Percentiles rank a stretch among this genome's conserved stretches.
These are phyloP conservation scores for Agaricus blazei DNA, from an alignment of 768 basidiomycete species.

Conservation along the genomic window DNA sequence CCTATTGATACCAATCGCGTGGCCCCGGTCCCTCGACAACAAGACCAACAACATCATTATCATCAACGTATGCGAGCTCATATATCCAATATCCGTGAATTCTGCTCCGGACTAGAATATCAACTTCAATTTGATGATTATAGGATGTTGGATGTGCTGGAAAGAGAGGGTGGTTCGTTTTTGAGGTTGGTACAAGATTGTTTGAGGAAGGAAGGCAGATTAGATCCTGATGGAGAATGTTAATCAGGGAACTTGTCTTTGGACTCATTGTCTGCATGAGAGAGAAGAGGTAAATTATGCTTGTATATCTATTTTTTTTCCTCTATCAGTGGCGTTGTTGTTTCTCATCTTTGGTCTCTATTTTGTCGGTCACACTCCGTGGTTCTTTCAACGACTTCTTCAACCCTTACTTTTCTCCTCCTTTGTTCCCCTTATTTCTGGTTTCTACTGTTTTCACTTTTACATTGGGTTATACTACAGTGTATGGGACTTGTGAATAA, in stretches of 20 bases:
- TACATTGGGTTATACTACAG: no score
- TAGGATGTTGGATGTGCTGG: slow-evolving; percentile 36
- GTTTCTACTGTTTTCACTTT: no score
- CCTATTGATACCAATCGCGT: slow-evolving; percentile 11
- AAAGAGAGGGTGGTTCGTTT: slow-evolving; percentile 35
- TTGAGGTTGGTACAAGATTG: slow-evolving; percentile 33
- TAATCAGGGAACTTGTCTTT: neutral
- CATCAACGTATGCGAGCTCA: slow-evolving; percentile 35
- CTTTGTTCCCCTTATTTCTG: no score
- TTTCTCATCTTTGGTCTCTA: no score
- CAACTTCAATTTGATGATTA: slow-evolving; percentile 42
- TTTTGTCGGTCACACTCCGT: no score
- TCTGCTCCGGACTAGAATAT: slow-evolving; percentile 41
- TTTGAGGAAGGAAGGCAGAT: slow-evolving; percentile 33
- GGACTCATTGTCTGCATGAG: neutral
- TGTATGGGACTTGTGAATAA: no score
- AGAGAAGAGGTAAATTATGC: neutral
- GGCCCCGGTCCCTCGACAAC: slow-evolving; percentile 1
- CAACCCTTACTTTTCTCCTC: no score
- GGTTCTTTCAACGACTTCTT: no score
- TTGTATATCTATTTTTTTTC: neutral
- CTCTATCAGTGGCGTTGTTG: no score
- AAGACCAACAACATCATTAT: slow-evolving; percentile 21
- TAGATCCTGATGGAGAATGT: slow-evolving; percentile 10
- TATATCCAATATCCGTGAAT: slow-evolving; percentile 37